Base-by-base conservation (phyloP, 2,329 filamentous ascomycete genomes). In the Didymella segeticola region DNA sequence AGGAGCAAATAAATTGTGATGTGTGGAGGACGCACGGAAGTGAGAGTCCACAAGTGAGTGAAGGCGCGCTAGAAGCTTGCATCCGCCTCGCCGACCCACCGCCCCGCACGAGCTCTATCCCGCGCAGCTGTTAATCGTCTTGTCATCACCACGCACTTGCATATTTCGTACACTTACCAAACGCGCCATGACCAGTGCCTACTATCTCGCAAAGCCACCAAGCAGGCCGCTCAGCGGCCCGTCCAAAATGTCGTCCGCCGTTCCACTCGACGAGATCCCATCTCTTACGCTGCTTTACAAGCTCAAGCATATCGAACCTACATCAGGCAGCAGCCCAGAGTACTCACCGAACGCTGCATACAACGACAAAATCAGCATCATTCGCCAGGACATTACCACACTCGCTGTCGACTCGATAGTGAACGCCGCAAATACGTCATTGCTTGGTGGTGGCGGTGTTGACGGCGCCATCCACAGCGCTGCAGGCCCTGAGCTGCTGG, bases 371-470 rank as follows among this genome's bases (percentile, higher is more conserved):
- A 82, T 97, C 65, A 85, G 84, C 38, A 78, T 93, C 30, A 81
- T 91, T 61, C 83, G 85, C 51, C 85, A 86, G 63, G 91, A 96
- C 73, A 96, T 98, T 74, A 97, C 93, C 12, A 86, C 81, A 12
- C 84, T 98, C 4, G 73, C 82, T 26, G 82, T 92, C 38, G 90
- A 92, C 68, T 89, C 89, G 60, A 95, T 97, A 63, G 93, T 98
- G 73, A 98, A 98, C 73, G 93, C 95, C 1, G 93, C 95, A 37
- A 98, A 98, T 74, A 77, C 76, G 9, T 83, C 82, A 1, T 84
- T 98, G 0, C 81, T 89, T 0, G 92, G 93, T 48, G 95, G 95
- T 47, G 91, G 92, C n/a, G 95, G 95, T 29, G 92, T 98, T 14
- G 80, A 82, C 52, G 80, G 80, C 31, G 78, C 92, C 23, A 97